A percentile compares a stretch with the other conserved stretches of the same genome.
phyloP scores from a whole-genome alignment of 148 eudicot genomes.

The Drosera capensis region DNA sequence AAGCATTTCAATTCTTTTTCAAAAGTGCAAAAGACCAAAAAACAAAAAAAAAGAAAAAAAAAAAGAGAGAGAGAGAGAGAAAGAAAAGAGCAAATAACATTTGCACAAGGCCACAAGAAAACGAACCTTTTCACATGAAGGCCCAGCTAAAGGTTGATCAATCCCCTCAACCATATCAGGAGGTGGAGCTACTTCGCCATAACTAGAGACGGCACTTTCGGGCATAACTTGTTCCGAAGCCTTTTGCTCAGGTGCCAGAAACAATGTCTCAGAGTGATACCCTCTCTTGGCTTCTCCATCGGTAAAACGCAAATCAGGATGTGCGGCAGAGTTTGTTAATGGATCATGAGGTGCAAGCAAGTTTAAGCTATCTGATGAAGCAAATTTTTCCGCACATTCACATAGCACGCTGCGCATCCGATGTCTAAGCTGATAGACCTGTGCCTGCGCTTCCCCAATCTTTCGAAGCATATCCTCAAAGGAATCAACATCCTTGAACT shows the following conservation, averaged over 20 bases:
- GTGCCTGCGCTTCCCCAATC: constrained; percentile 32
- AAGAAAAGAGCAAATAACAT: too few relatives aligned
- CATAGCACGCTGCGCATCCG: constrained; percentile 33
- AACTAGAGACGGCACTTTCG: constrained; percentile 25
- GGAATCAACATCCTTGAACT: constrained; percentile 29
- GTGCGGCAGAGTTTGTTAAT: constrained; percentile 17
- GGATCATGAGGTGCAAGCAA: constrained; percentile 14
- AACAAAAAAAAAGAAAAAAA: background rate
- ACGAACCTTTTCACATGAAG: constrained; percentile 32
- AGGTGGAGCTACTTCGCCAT: constrained; percentile 19
- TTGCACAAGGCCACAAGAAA: background rate
- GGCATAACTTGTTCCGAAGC: constrained; percentile 17
- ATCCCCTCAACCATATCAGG: constrained; percentile 22
- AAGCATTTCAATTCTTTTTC: too few relatives aligned
- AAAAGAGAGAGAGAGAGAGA: too few relatives aligned
- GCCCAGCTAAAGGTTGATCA: constrained; percentile 14
- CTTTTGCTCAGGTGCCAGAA: constrained; percentile 14
- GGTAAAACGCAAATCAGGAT: constrained; percentile 10
- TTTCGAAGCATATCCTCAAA: constrained; percentile 43
- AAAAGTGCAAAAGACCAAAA: background rate
- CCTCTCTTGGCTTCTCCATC: constrained; percentile 9
- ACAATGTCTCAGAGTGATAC: constrained; percentile 21
- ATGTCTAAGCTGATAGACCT: constrained; percentile 27
- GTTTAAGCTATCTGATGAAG: constrained; percentile 13
- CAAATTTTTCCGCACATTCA: constrained; percentile 31